A percentile compares a stretch with the other conserved stretches of the same genome.
phyloP scores from a whole-genome alignment of 805 yeast species.

The Monosporozyma yasuniensis region DNA sequence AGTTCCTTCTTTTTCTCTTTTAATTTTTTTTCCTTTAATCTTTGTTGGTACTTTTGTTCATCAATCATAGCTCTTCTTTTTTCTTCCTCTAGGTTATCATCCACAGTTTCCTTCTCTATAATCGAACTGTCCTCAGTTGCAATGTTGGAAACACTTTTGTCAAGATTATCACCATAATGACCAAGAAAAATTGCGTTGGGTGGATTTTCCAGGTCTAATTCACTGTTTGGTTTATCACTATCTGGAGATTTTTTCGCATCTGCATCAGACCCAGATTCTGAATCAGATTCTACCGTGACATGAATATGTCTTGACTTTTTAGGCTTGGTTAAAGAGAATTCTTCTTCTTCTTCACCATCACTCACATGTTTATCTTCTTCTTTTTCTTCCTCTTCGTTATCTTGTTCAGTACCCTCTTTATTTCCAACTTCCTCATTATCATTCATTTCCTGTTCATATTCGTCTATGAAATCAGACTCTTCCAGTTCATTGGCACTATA shows the following conservation, averaged over 20 bases:
- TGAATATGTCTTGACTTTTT: constrained; percentile 3
- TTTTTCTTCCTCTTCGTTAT: constrained; percentile 15
- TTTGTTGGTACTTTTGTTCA: constrained; percentile 11
- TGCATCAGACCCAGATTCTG: constrained; percentile 1
- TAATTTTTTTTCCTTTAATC: constrained; percentile 17
- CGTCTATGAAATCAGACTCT: constrained; percentile 10
- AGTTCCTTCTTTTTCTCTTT: constrained; percentile 39
- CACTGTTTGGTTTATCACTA: background rate
- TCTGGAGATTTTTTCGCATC: background rate
- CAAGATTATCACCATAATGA: constrained; percentile 22
- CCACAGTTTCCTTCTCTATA: background rate
- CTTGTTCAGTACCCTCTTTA: constrained; percentile 11
- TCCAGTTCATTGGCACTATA: constrained; percentile 19
- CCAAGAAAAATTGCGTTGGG: constrained; percentile 22
- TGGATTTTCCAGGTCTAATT: background rate
- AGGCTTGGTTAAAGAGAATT: constrained; percentile 1
- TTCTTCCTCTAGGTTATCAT: constrained; percentile 3
- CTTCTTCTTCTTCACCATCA: constrained; percentile 24
- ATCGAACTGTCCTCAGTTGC: background rate
- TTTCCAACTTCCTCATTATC: constrained; percentile 11
- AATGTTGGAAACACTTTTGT: background rate
- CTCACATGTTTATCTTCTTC: constrained; percentile 7
- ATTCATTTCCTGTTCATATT: constrained; percentile 5
- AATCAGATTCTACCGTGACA: constrained; percentile 8
- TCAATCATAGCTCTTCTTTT: constrained; percentile 14